Conservation (phyloP, 495 filamentous ascomycete genomes). For the Aspergillus avenaceus region DNA sequence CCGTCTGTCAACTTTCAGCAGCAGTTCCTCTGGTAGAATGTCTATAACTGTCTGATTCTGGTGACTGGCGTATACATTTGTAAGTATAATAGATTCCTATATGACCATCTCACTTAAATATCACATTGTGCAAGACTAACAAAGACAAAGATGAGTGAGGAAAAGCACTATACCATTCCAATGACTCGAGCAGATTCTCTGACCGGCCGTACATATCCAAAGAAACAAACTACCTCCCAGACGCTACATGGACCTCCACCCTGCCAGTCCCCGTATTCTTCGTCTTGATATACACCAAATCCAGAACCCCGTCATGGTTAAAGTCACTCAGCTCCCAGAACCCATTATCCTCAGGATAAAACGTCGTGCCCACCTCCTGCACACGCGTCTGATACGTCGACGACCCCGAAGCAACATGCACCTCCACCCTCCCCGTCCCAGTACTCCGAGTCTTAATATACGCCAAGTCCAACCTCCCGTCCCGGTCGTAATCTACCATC, state of each 20-base stretch:
- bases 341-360: slow-evolving; percentile 1
- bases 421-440: slow-evolving; percentile 1
- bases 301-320: neutral
- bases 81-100: no score
- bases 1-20: slow-evolving; percentile 34
- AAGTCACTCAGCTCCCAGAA: slow-evolving; percentile 2
- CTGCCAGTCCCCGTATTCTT: neutral
- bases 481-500: slow-evolving; percentile 1
- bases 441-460: slow-evolving; percentile 2
- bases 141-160: no score
- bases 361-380: slow-evolving; percentile 2
- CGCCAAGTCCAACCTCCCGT: neutral
- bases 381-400: slow-evolving; percentile 1
- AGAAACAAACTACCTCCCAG: neutral
- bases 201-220: neutral
- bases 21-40: slow-evolving; percentile 33
- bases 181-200: slow-evolving; percentile 1
- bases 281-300: slow-evolving; percentile 4
- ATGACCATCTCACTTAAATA: no score
- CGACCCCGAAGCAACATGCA: neutral
- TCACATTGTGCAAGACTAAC: no score
- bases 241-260: slow-evolving; percentile 1
- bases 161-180: no score
- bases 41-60: neutral
- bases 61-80: neutral